Evolutionary conservation across 164 flowering plant species (phyloP).

Genomic region (Magnolia officinalis): DNA sequence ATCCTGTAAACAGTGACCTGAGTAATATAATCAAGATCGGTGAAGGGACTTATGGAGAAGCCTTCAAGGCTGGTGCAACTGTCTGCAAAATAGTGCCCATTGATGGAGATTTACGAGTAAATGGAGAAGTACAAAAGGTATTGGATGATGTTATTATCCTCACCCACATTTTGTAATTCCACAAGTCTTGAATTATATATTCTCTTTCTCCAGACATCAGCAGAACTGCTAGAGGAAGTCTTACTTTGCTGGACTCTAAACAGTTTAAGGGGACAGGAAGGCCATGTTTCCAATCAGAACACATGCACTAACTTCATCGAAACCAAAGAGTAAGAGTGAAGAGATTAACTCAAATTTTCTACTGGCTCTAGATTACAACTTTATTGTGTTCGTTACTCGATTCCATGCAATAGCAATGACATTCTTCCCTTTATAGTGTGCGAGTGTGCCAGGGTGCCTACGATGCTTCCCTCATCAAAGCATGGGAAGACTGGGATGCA

Average conservation of each 20-base stretch:
- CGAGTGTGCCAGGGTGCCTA: constrained; percentile 82
- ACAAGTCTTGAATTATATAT: constrained; percentile 1
- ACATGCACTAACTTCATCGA: constrained; percentile 70
- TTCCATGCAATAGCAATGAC: not conserved
- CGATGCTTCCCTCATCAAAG: constrained; percentile 57
- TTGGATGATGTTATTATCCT: not conserved
- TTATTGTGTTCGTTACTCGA: not conserved
- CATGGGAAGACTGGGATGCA: constrained; percentile 94
- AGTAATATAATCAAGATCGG: constrained; percentile 66
- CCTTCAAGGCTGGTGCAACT: constrained; percentile 64
- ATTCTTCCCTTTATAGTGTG: constrained; percentile 36
- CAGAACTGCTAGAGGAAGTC: constrained; percentile 91
- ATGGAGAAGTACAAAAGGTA: constrained; percentile 97
- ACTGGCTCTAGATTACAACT: not conserved
- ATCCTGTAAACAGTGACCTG: constrained; percentile 42
- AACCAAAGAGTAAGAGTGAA: constrained; percentile 53
- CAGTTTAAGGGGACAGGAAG: constrained; percentile 45
- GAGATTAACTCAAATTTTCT: constrained; percentile 21
- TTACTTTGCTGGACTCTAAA: constrained; percentile 72
- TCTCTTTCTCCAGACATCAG: constrained; percentile 59
- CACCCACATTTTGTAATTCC: constrained; percentile 2
- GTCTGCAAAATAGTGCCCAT: constrained; percentile 95
- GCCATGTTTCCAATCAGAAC: constrained; percentile 30
- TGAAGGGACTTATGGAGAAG: constrained; percentile 99
- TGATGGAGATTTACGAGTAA: constrained; percentile 79